Evolutionary conservation across 108 stramenopile species (phyloP), one percentile per base, ranked within the genome.

Genomic region (Cyclotella cryptica): DNA sequence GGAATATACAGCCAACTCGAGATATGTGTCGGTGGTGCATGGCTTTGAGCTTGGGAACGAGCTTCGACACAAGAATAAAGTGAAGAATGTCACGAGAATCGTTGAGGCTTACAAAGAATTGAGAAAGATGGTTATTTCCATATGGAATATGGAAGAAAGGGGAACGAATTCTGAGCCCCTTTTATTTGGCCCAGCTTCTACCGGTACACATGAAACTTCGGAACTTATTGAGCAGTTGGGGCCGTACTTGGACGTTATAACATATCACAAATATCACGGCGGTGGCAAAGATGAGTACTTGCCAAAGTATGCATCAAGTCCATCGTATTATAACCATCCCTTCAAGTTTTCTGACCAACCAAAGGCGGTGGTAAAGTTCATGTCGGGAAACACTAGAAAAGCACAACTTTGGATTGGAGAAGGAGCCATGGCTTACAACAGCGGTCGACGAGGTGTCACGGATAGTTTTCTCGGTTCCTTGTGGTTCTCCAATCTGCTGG

Each of bases 21-120:
- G 49, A 10, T 54, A 75, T 51, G 74, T 64, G 5, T 22, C 19
- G 17, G 8, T 22, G 17, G 73, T 80, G 0, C 77, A 60, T 54
- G 79, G 79, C 4, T 80, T 80, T 71, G 79, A 80, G 29, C 29
- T 80, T 10, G 79, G 79, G 22, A 80, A 80, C 62, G 79, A 80
- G n/a, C 26, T 77, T 26, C 58, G 69, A 12, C 79, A 80, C 22
- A 77, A 71, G 57, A 30, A 30, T 17, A 80, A 80, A 75, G 28
- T 49, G 10, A 59, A 39, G 30, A 80, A 80, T 53, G 43, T 71
- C 28, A 80, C 79, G 11, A 35, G 79, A 21, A 65, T 77, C 15
- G 79, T 72, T n/a, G 30, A 63, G 42, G 79, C 79, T 26, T 76
- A 80, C 39, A 28, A 63, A 45, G 75, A 80, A 45, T 62, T 80